These are phyloP conservation scores for Plasmodium reichenowi DNA, from an alignment of 169 alveolate genomes.

Conservation along the genomic window DNA sequence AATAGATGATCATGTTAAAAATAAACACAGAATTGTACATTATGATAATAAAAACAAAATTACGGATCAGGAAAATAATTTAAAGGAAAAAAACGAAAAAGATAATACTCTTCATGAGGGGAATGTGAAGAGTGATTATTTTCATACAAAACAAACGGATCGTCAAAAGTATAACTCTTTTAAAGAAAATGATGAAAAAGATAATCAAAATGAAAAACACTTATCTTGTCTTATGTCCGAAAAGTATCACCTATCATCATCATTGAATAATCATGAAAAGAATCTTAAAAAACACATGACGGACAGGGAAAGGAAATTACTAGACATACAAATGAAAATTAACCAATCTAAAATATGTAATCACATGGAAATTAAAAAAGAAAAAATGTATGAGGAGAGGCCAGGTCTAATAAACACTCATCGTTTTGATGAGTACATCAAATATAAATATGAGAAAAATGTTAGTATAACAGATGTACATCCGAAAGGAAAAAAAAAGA, in stretches of 20 bases:
- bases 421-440: conserved; percentile 21
- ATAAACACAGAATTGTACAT: background rate
- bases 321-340: conserved; percentile 40
- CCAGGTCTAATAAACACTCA: conserved; percentile 13
- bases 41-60: background rate
- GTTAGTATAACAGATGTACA: background rate
- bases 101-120: background rate
- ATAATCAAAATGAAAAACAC: no score
- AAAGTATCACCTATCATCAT: no score
- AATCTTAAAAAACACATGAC: conserved; percentile 28
- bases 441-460: conserved; percentile 37
- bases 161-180: no score
- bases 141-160: no score
- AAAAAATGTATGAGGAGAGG: conserved; percentile 1
- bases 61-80: background rate
- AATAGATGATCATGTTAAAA: conserved; percentile 18
- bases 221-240: no score
- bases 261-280: no score
- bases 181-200: no score
- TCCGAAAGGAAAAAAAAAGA: background rate
- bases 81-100: background rate
- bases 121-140: no score
- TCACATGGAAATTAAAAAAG: conserved; percentile 29
- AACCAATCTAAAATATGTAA: conserved; percentile 53
- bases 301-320: conserved; percentile 24